A percentile compares a stretch with the other conserved stretches of the same genome.
phyloP scores from a whole-genome alignment of 1,284 basidiomycete species.

The Tilletia horrida region DNA sequence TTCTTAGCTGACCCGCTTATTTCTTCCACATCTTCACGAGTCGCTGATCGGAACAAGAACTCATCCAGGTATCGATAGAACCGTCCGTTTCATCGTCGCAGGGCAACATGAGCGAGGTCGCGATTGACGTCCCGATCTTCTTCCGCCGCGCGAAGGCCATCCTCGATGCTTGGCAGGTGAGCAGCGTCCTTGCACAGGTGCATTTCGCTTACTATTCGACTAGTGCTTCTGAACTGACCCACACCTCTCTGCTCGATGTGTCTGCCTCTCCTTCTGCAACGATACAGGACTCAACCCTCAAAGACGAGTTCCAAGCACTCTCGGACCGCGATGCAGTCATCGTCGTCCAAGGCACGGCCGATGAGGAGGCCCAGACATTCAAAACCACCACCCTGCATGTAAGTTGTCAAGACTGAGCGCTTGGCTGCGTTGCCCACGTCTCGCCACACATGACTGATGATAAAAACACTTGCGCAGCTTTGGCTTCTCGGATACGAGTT shows the following conservation, averaged over 20 bases:
- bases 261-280: background rate
- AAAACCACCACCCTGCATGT: slow-evolving; percentile 40
- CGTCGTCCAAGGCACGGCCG: slow-evolving; percentile 37
- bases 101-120: slow-evolving; percentile 31
- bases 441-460: too few relatives aligned
- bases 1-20: too few relatives aligned
- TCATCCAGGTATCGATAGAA: too few relatives aligned
- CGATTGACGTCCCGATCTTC: slow-evolving; percentile 41
- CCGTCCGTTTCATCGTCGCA: background rate
- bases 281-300: slow-evolving; percentile 21
- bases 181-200: background rate
- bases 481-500: slow-evolving; percentile 97
- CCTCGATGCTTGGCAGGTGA: slow-evolving; percentile 32
- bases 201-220: too few relatives aligned
- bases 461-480: slow-evolving; percentile 62
- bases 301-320: slow-evolving; percentile 29
- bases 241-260: too few relatives aligned
- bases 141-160: slow-evolving; percentile 32
- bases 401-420: background rate
- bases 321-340: slow-evolving; percentile 32
- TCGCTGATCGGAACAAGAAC: too few relatives aligned
- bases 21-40: too few relatives aligned
- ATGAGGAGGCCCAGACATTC: slow-evolving; percentile 38
- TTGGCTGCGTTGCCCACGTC: too few relatives aligned
- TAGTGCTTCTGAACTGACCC: too few relatives aligned